Evolutionary conservation across 345 rosid species (phyloP), one percentile per base, ranked within the genome.

Genomic region (Physaria fendleri): DNA sequence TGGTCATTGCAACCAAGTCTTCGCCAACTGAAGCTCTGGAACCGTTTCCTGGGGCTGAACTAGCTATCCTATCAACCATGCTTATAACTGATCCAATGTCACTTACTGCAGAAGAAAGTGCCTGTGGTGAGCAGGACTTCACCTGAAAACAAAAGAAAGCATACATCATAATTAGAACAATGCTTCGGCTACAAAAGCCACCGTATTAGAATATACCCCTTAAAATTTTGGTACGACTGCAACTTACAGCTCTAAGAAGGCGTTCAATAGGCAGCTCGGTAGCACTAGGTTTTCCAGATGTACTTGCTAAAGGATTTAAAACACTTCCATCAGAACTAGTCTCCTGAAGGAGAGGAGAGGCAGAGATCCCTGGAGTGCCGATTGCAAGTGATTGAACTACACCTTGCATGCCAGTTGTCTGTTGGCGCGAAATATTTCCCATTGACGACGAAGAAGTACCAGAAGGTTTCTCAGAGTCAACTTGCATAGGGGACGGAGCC

Each of bases 21-120:
- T 88, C 98, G 35, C 98, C 94, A 67, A 83, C 90, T 25, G 97
- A 88, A 65, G 97, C 89, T 74, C 89, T 84, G 69, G 91, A 86
- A 58, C 95, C 91, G 74, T 88, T 86, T 45, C 93, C 95, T 2
- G 95, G 87, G 5, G 89, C 83, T 6, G 95, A 80, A 29, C 97
- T 88, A 27, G 97, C 88, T 63, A 89, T 86, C 71, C 91, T 81
- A 64, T 93, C 95, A 42, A 75, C 84, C 95, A 85, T 86, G 62
- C 89, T 77, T 55, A 89, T 91, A 42, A 88, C 93, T 5, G 95
- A 82, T 64, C 78, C 78, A 30, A 92, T 89, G 53, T 92, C 97
- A 71, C 81, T 78, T 67, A 84, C 87, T 34, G 95, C 79, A 44
- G 90, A 79, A 69, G 77, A 64, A 77, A 92, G 58, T 48, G 89